A percentile compares a stretch with the other conserved stretches of the same genome.
These are phyloP conservation scores for Elymus sibiricus DNA, from an alignment of 176 grass and related monocot species.

Conservation along the genomic window DNA sequence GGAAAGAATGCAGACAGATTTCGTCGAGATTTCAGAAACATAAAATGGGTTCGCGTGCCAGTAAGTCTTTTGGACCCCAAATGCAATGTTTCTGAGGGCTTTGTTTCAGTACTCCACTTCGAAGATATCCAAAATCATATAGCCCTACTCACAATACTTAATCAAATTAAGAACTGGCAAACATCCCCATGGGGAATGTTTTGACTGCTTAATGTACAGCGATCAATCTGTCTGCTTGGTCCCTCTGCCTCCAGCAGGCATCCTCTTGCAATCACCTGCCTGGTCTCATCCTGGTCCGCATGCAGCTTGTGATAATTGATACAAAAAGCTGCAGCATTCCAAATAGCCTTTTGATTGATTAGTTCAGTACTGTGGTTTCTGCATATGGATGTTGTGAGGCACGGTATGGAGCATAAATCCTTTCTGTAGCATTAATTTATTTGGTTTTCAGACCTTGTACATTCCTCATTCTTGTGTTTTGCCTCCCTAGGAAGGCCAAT, in stretches of 20 bases:
- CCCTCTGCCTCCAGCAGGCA: neutral
- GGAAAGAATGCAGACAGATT: conserved; percentile 97
- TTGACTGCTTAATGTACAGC: neutral
- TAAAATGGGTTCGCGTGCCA: conserved; percentile 94
- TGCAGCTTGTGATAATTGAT: neutral
- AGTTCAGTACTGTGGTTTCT: neutral
- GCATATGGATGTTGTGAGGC: neutral
- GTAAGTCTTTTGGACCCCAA: conserved; percentile 58
- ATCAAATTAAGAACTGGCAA: conserved; percentile 18
- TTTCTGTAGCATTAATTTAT: neutral
- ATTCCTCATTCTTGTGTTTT: neutral
- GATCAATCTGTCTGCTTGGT: neutral
- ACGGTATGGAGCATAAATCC: neutral
- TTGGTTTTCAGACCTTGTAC: neutral
- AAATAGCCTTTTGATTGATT: neutral
- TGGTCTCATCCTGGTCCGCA: neutral
- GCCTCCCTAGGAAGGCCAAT: neutral
- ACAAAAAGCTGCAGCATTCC: neutral
- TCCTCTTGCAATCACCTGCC: neutral
- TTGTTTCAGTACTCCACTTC: conserved; percentile 18
- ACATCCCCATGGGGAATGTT: neutral
- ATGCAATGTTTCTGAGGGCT: conserved; percentile 6
- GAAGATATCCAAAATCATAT: neutral
- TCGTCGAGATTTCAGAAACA: conserved; percentile 97
- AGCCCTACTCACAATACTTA: neutral